Conservation (phyloP, 805 yeast genomes). For the Danielozyma ontarioensis region DNA sequence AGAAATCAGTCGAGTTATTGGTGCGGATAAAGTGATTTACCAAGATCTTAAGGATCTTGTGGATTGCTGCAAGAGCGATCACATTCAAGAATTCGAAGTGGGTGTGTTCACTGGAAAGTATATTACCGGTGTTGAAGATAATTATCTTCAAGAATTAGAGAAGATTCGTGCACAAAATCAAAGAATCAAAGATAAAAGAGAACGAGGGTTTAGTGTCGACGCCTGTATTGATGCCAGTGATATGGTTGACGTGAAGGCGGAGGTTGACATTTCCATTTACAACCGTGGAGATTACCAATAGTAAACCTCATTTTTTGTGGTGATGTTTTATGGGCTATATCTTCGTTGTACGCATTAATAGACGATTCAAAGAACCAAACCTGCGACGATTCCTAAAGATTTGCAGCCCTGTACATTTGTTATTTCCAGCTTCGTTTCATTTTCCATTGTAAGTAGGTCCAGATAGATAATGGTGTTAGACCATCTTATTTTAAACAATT, state of each 20-base stretch:
- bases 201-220: slow-evolving; percentile 38
- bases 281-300: slow-evolving; percentile 49
- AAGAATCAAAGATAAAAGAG: slow-evolving; percentile 35
- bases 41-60: slow-evolving; percentile 81
- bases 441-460: too few species aligned
- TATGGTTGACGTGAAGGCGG: slow-evolving; percentile 71
- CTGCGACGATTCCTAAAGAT: too few species aligned
- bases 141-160: slow-evolving; percentile 78
- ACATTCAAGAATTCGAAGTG: slow-evolving; percentile 71
- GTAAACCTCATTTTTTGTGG: too few species aligned
- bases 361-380: too few species aligned
- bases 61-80: slow-evolving; percentile 61
- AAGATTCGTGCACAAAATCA: slow-evolving; percentile 75
- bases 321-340: too few species aligned
- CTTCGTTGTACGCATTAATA: too few species aligned
- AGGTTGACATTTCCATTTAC: slow-evolving; percentile 54
- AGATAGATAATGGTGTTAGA: too few species aligned
- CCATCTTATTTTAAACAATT: too few species aligned
- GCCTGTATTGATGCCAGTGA: slow-evolving; percentile 39
- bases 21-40: slow-evolving; percentile 88
- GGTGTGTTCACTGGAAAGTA: slow-evolving; percentile 96
- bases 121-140: slow-evolving; percentile 89
- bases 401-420: too few species aligned
- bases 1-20: slow-evolving; percentile 71
- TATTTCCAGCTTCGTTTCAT: too few species aligned